Conservation (phyloP, 495 filamentous ascomycete genomes). For the Corynascus novoguineensis region DNA sequence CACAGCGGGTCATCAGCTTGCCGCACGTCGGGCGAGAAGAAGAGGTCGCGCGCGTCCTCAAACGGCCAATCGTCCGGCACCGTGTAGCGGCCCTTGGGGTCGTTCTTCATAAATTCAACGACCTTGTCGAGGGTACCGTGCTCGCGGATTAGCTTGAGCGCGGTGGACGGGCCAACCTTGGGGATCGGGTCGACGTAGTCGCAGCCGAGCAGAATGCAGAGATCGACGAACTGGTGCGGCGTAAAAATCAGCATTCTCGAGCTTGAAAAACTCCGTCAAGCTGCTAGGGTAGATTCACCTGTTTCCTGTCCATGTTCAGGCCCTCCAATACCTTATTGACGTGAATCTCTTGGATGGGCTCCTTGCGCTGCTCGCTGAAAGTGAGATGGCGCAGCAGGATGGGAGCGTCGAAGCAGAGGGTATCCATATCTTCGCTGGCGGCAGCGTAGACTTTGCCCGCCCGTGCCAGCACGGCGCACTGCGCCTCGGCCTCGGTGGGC, state of each 20-base stretch:
- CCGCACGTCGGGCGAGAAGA: conserved; percentile 84
- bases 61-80: conserved; percentile 93
- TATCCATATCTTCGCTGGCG: conserved; percentile 98
- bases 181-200: conserved; percentile 96
- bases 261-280: not conserved
- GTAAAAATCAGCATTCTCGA: not conserved
- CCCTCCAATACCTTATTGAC: conserved; percentile 77
- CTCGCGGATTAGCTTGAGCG: conserved; percentile 87
- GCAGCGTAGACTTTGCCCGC: conserved; percentile 96
- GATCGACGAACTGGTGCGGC: conserved; percentile 74
- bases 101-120: conserved; percentile 67
- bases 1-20: conserved; percentile 77
- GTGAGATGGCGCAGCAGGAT: conserved; percentile 90
- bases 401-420: conserved; percentile 87
- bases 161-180: conserved; percentile 84
- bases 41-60: conserved; percentile 83
- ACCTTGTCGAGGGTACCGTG: conserved; percentile 82
- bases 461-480: conserved; percentile 84
- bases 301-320: conserved; percentile 75
- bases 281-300: conserved; percentile 44
- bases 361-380: conserved; percentile 93
- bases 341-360: conserved; percentile 94
- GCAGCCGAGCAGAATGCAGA: conserved; percentile 96
- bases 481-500: conserved; percentile 94
- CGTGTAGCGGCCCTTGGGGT: conserved; percentile 68